Evolutionary conservation across 1,284 basidiomycete species (phyloP).

Genomic region (Trichosporon sp.): DNA sequence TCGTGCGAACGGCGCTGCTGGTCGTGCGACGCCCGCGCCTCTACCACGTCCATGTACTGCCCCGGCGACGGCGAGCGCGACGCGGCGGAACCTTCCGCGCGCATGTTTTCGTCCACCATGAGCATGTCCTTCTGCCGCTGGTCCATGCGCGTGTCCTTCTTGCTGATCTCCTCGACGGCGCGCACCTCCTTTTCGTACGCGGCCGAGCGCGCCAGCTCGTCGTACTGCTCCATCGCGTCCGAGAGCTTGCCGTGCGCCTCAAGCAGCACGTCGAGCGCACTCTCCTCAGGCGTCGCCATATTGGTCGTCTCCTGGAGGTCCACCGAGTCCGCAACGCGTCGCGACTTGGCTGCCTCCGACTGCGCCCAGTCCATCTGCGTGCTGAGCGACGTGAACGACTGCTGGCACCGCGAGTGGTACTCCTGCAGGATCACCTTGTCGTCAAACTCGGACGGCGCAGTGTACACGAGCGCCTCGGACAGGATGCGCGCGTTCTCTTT

Average conservation of each 20-base stretch:
- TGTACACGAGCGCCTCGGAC: neutral
- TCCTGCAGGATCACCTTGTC: neutral
- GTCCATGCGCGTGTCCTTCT: constrained; percentile 46
- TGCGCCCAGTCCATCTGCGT: constrained; percentile 52
- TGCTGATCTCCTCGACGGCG: constrained; percentile 46
- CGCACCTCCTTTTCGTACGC: constrained; percentile 39
- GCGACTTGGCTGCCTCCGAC: constrained; percentile 46
- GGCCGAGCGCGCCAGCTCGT: constrained; percentile 38
- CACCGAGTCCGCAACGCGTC: constrained; percentile 24
- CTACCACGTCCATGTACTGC: constrained; percentile 6
- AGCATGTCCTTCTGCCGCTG: constrained; percentile 25
- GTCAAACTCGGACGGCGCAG: neutral
- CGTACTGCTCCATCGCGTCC: constrained; percentile 42
- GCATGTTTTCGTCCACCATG: constrained; percentile 6
- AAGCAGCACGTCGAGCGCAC: constrained; percentile 39
- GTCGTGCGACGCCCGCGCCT: neutral
- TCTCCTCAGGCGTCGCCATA: constrained; percentile 29
- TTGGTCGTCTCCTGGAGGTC: neutral
- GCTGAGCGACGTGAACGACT: constrained; percentile 31
- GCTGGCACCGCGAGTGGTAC: neutral
- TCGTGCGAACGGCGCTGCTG: neutral
- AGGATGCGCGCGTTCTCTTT: constrained; percentile 3
- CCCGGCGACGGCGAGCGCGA: constrained; percentile 41
- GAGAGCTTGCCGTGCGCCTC: constrained; percentile 39
- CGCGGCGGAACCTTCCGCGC: constrained; percentile 23